phyloP scores from a whole-genome alignment of 331 rosid species.

The Quercus tomentella region DNA sequence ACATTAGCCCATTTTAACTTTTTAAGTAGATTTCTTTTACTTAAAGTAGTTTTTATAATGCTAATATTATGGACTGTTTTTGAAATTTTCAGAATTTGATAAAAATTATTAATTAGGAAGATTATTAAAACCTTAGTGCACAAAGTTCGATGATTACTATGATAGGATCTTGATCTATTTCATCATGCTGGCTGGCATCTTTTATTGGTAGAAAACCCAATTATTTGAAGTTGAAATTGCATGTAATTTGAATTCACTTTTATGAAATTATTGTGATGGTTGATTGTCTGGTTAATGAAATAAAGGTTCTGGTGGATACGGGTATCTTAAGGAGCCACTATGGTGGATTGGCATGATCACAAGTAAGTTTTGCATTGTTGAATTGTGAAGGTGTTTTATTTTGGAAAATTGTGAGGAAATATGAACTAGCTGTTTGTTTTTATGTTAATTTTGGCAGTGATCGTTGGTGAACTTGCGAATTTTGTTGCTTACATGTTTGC shows the following conservation, averaged over 20 bases:
- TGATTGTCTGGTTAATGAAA: not conserved
- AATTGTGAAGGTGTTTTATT: not conserved
- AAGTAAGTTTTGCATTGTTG: conserved; percentile 2
- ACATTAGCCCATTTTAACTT: not conserved
- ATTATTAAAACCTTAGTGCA: not conserved
- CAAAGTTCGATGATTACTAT: not conserved
- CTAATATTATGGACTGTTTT: not conserved
- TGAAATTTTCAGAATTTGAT: not conserved
- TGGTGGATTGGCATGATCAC: conserved; percentile 8
- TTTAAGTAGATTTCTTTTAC: not conserved
- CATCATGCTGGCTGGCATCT: not conserved
- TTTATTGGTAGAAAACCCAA: not conserved
- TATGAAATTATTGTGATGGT: not conserved
- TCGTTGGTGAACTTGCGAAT: conserved; percentile 82
- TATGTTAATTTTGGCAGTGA: conserved; percentile 40
- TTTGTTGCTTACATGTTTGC: conserved; percentile 80
- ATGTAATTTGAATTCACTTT: not conserved
- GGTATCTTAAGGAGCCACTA: not conserved
- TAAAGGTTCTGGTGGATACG: conserved; percentile 7
- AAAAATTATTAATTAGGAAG: not conserved
- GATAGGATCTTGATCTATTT: not conserved
- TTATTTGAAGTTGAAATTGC: not conserved
- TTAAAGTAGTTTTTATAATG: not conserved
- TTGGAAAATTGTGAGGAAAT: not conserved
- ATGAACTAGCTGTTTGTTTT: not conserved